phyloP scores from a whole-genome alignment of 139 green algal genomes.

The Ulvella scutata region DNA sequence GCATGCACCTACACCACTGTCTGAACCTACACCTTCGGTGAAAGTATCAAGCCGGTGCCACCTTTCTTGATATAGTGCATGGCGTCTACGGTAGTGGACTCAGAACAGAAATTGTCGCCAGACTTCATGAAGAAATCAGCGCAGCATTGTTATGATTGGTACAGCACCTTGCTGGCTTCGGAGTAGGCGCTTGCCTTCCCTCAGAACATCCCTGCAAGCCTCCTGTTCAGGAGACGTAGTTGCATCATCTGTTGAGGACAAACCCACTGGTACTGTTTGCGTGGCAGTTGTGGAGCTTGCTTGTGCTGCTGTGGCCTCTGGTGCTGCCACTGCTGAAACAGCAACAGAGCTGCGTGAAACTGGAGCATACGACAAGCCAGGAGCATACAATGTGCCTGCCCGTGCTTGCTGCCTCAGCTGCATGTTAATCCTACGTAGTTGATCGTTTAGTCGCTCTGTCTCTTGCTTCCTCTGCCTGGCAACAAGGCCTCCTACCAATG shows the following conservation, averaged over 20 bases:
- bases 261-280: not conserved
- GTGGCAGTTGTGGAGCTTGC: not conserved
- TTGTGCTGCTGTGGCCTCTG: not conserved
- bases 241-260: conserved; percentile 9
- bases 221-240: conserved; percentile 6
- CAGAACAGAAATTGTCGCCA: too few relatives aligned
- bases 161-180: conserved; percentile 65
- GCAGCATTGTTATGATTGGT: too few relatives aligned
- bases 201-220: conserved; percentile 30
- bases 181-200: conserved; percentile 72
- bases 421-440: conserved; percentile 82
- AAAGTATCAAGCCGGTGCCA: too few relatives aligned
- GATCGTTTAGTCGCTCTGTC: conserved; percentile 80
- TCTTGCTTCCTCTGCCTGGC: conserved; percentile 68
- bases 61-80: too few relatives aligned
- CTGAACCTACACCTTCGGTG: too few relatives aligned
- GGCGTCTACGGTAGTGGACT: too few relatives aligned
- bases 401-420: conserved; percentile 72
- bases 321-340: not conserved
- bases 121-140: too few relatives aligned
- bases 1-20: too few relatives aligned
- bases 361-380: conserved; percentile 53
- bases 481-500: conserved; percentile 35
- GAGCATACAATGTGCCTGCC: conserved; percentile 71
- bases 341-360: conserved; percentile 3